phyloP scores from a whole-genome alignment of 495 filamentous ascomycete genomes.

The Letharia lupina region DNA sequence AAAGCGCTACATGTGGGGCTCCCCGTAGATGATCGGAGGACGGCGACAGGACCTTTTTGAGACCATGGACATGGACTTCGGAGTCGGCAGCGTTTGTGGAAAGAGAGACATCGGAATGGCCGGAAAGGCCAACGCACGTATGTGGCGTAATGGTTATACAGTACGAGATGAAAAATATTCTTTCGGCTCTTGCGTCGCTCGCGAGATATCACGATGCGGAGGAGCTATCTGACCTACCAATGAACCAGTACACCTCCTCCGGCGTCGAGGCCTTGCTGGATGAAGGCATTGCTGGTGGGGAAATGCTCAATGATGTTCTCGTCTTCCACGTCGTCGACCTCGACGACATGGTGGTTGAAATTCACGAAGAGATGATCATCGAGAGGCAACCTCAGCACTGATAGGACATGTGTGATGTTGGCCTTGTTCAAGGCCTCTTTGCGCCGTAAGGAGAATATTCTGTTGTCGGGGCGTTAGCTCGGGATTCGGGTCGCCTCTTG shows the following conservation, averaged over 20 bases:
- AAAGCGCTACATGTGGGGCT: not conserved
- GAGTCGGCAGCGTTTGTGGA: not conserved
- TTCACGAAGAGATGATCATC: slow-evolving; percentile 44
- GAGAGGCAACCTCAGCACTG: slow-evolving; percentile 57
- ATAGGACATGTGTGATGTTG: slow-evolving; percentile 87
- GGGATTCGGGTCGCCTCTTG: not conserved
- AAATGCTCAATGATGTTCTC: slow-evolving; percentile 80
- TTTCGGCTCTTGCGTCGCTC: not conserved
- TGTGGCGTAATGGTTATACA: not conserved
- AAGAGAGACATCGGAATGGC: slow-evolving; percentile 2
- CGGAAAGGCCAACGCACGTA: slow-evolving; percentile 1
- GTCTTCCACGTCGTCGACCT: slow-evolving; percentile 81
- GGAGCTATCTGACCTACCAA: slow-evolving; percentile 46
- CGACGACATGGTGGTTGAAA: slow-evolving; percentile 66
- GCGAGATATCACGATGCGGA: slow-evolving; percentile 3
- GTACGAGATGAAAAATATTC: not conserved
- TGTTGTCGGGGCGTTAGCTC: slow-evolving; percentile 17
- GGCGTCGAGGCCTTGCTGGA: slow-evolving; percentile 61
- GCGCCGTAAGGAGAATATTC: slow-evolving; percentile 66
- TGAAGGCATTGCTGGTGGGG: slow-evolving; percentile 66
- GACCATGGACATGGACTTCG: not conserved
- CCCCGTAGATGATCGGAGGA: not conserved
- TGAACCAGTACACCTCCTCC: slow-evolving; percentile 65
- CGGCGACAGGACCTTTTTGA: not conserved
- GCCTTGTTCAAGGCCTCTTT: slow-evolving; percentile 55